Percentiles rank a stretch among this genome's conserved stretches.
phyloP scores from a whole-genome alignment of 345 rosid genomes.

The Eucalyptus paniculata region DNA sequence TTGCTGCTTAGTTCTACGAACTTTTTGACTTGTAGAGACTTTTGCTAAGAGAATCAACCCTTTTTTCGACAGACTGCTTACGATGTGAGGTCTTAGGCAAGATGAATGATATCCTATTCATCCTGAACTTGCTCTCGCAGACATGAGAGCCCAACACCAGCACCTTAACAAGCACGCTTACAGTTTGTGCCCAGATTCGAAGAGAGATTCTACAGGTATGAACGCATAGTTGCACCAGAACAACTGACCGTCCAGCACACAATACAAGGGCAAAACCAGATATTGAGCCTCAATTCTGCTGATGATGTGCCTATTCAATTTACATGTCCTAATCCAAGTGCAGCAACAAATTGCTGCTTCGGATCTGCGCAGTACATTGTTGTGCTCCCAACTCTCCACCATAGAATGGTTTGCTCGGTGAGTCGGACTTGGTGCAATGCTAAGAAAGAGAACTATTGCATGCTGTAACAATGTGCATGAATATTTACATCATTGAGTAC shows the following conservation, averaged over 20 bases:
- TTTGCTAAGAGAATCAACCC: not conserved
- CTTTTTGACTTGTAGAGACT: not conserved
- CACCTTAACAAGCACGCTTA: not conserved
- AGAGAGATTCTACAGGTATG: not conserved
- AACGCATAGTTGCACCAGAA: not conserved
- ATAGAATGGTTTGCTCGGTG: not conserved
- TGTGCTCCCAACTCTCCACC: not conserved
- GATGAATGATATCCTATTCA: not conserved
- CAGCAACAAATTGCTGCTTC: not conserved
- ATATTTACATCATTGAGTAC: not conserved
- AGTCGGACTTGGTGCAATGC: not conserved
- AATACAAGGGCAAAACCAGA: not conserved
- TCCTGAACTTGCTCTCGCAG: not conserved
- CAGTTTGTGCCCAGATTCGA: not conserved
- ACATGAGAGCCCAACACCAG: not conserved
- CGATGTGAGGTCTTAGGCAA: not conserved
- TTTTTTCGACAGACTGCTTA: not conserved
- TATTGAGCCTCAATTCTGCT: not conserved
- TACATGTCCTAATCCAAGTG: not conserved
- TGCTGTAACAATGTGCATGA: not conserved
- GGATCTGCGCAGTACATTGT: not conserved
- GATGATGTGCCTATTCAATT: not conserved
- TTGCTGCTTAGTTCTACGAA: not conserved
- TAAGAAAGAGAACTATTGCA: not conserved
- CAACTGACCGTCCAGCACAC: not conserved